These are phyloP conservation scores for Geopyxis carbonaria DNA, from an alignment of 495 filamentous ascomycete species.

Conservation along the genomic window DNA sequence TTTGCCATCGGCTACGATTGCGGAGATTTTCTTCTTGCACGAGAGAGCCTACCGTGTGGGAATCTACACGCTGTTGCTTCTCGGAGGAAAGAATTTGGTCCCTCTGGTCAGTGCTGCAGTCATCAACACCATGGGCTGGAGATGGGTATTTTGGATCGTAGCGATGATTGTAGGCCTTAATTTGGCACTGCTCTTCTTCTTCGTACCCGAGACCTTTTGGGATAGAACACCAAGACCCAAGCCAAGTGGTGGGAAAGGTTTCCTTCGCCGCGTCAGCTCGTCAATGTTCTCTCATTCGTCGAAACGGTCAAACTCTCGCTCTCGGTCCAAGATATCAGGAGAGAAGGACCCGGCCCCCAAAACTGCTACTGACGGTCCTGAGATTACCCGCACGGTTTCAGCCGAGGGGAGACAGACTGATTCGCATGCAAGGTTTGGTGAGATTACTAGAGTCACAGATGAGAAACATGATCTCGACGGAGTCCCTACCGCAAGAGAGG, in stretches of 20 bases:
- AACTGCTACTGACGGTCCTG: neutral
- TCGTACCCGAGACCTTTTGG: constrained; percentile 95
- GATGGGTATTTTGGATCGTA: constrained; percentile 89
- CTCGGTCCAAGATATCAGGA: constrained; percentile 8
- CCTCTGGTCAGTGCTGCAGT: constrained; percentile 78
- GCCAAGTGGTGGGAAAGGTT: constrained; percentile 29
- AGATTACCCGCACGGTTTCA: too few species aligned
- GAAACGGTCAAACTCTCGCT: constrained; percentile 22
- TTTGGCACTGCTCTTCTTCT: constrained; percentile 61
- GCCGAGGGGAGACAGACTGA: constrained; percentile 1
- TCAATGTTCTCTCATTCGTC: constrained; percentile 13
- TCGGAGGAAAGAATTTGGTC: constrained; percentile 85
- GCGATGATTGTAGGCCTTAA: constrained; percentile 68
- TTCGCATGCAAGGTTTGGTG: neutral
- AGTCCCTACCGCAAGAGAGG: constrained; percentile 5
- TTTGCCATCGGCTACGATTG: constrained; percentile 83
- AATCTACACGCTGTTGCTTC: constrained; percentile 79
- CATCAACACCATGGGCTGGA: constrained; percentile 62
- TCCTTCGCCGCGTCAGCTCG: constrained; percentile 25
- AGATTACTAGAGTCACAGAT: neutral
- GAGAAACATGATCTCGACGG: constrained; percentile 11
- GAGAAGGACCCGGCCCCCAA: neutral
- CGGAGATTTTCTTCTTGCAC: constrained; percentile 92
- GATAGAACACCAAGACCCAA: constrained; percentile 62
- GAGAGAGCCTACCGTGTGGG: constrained; percentile 87